phyloP scores from a whole-genome alignment of 73 alveolate species.

The Symbiodinium natans region DNA sequence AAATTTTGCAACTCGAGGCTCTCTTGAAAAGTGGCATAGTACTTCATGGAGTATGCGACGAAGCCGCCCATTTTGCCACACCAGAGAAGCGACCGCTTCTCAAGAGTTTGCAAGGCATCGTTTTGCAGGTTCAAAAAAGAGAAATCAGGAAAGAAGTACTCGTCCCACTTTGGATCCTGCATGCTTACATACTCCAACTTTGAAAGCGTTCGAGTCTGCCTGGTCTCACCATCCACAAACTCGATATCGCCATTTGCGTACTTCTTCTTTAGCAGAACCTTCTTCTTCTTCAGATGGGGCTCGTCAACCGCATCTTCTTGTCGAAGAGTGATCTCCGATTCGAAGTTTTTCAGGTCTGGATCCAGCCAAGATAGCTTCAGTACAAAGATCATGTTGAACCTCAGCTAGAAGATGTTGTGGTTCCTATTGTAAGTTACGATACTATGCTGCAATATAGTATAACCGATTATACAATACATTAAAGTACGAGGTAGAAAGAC shows the following conservation, averaged over 20 bases:
- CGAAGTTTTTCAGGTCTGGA: constrained; percentile 5
- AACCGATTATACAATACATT: no score
- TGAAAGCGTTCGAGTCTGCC: neutral
- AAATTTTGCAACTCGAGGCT: constrained; percentile 29
- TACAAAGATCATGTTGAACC: neutral
- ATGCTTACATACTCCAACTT: neutral
- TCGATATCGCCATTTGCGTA: neutral
- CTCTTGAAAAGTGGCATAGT: constrained; percentile 51
- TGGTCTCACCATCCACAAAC: neutral
- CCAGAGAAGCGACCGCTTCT: neutral
- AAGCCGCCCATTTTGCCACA: neutral
- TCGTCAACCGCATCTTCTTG: neutral
- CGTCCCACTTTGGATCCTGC: neutral
- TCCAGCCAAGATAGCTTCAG: neutral
- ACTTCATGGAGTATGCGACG: constrained; percentile 23
- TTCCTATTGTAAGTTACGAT: no score
- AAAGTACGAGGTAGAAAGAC: no score
- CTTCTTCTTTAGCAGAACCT: neutral
- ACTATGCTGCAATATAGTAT: no score
- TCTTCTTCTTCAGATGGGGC: neutral
- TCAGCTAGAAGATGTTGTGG: neutral
- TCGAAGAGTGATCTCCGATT: neutral
- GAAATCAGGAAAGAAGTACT: constrained; percentile 35
- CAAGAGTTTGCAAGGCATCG: neutral
- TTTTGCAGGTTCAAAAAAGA: constrained; percentile 47